Conservation (phyloP, 2,329 filamentous ascomycete species). For the Clonostachys byssicola region DNA sequence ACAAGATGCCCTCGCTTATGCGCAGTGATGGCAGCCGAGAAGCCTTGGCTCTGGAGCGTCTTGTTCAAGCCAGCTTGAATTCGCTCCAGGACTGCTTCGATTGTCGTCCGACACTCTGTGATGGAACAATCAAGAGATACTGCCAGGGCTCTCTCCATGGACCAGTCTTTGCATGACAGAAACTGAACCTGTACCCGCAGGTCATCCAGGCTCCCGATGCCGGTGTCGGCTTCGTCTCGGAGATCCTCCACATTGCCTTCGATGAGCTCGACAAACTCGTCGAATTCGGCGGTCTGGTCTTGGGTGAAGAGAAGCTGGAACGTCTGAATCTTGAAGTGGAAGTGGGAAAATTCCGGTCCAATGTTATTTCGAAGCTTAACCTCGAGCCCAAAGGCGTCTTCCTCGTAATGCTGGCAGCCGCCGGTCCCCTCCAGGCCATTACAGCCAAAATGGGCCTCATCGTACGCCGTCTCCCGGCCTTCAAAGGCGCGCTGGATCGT, state of each 20-base stretch:
- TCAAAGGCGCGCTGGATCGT: constrained; percentile 34
- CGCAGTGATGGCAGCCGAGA: constrained; percentile 39
- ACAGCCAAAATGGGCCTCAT: constrained; percentile 29
- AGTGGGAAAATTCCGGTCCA: constrained; percentile 39
- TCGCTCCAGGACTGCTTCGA: constrained; percentile 45
- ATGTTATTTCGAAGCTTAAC: constrained; percentile 44
- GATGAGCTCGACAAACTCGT: constrained; percentile 34
- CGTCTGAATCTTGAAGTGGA: constrained; percentile 35
- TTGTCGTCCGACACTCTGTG: constrained; percentile 36
- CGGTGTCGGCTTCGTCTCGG: constrained; percentile 34
- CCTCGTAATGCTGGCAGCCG: constrained; percentile 32
- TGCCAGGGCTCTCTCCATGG: constrained; percentile 36
- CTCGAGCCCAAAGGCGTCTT: constrained; percentile 38
- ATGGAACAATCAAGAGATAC: constrained; percentile 35
- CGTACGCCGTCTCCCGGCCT: constrained; percentile 31
- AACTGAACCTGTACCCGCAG: constrained; percentile 42
- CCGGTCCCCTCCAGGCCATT: constrained; percentile 25
- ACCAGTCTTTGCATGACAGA: constrained; percentile 40
- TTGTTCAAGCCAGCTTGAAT: constrained; percentile 45
- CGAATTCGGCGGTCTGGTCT: constrained; percentile 33
- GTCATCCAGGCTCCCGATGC: constrained; percentile 36
- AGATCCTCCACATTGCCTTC: constrained; percentile 27
- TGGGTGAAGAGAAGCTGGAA: constrained; percentile 40
- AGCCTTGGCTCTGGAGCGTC: constrained; percentile 39
- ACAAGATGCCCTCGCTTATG: constrained; percentile 50